Base-by-base conservation (phyloP, 345 rosid species). In the Triadica sebifera region DNA sequence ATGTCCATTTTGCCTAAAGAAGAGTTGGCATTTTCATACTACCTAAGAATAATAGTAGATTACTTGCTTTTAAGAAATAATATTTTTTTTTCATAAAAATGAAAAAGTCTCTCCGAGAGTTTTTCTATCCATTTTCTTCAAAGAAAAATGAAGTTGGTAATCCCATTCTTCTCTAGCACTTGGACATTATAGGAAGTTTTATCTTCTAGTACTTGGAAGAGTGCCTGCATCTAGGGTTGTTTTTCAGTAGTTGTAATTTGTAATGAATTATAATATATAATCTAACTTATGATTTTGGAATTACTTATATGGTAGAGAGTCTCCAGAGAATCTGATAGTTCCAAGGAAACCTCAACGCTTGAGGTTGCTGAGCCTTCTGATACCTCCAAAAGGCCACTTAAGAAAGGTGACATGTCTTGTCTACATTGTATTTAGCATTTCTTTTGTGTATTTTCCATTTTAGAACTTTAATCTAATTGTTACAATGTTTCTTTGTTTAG, bases 261-360 rank as follows among this genome's bases (percentile, higher is more conserved):
- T 45, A 45, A 65, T 50, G 3, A 39, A 67, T 2, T 66, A 13
- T 70, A 20, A 43, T 10, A 6, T 15, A 12, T 46, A 20, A 64
- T 65, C 43, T 58, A 38, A 25, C 65, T 65, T 61, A 77, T 80
- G 74, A 76, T 66, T 75, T 4, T 80, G 37, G 19, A 29, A 57
- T 43, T 73, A 8, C 62, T 17, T 69, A 34, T 68, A 46, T 81
- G 80, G 75, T 85, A 93, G 99, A 83, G 89, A 77, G 84, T 93
- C 46, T 79, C 87, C 46, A 89, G 91, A 78, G 97, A 93, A 79
- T 62, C 83, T 58, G 89, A 85, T 62, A 70, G 78, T 70, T 80
- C 90, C 74, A 74, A 86, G 12, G 84, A 82, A 73, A 66, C 90
- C 57, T 78, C 82, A 5, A 88, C 84, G 71, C 75, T 93, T 10